Base-by-base conservation (phyloP, 2,329 filamentous ascomycete genomes). In the Parastagonospora avenae region DNA sequence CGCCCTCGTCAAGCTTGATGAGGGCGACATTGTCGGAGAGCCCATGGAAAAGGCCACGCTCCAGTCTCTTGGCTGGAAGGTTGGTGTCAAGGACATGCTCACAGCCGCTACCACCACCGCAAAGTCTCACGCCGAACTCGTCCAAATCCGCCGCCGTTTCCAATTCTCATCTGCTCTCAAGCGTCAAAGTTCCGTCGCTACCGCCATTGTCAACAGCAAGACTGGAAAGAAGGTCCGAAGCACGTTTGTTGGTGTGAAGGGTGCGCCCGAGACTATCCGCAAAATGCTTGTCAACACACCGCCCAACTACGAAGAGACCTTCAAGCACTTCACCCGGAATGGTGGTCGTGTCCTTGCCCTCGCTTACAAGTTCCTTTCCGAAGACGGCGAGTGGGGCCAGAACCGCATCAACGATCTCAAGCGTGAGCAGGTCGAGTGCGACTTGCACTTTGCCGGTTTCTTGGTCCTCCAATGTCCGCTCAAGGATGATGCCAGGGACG, bases 21-120 rank as follows among this genome's bases (percentile, higher is more conserved):
- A 99, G 72, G 94, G 94, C 15, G 94, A 99, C 10, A 89, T 97
- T 62, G 94, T 99, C 38, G 94, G 94, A 66, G 94, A 99, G 69
- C 94, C 94, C 2, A 99, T 99, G 94, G 94, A 99, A 72, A 97
- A 97, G 77, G 94, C 94, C 38, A 97, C 94, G 1, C 80, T 99
- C 27, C 80, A 83, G 42, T 92, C 93, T 48, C 86, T 99, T 9
- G 92, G 93, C 46, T 99, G 94, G 94, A 87, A 83, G 49, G 82
- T 99, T n/a, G 92, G 92, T 41, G 88, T 86, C 67, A 94, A 96
- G 60, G 93, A 99, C 67, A 87, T 84, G 29, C 83, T 99, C 12
- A 85, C 85, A 27, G 89, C 86, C 73, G 92, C 90, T 71, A 72
- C 77, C n/a, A 75, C 74, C 33, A 76, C 76, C 11, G 70, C 77